Evolutionary conservation across 164 flowering plant genomes (phyloP), one percentile per base, ranked within the genome.

Genomic region (Amborella trichopoda): DNA sequence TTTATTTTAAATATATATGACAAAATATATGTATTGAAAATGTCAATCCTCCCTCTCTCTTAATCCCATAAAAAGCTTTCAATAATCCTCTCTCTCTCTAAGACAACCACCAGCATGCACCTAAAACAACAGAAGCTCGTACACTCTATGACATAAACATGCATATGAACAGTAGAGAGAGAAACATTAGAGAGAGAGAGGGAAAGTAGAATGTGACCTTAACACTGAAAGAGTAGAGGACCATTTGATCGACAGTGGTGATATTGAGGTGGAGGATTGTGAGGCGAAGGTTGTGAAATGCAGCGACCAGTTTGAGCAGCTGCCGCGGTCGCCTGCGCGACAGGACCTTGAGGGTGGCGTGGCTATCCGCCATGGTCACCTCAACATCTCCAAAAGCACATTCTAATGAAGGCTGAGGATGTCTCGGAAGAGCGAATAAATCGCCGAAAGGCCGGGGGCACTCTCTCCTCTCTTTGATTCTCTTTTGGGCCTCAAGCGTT

Each of bases 321-420:
- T 77, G 94, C 26, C 65, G 65, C 0, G 86, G 80, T 23, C 68
- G 60, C 59, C 62, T 73, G 64, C 56, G 66, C 0, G 94, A 52
- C 0, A 74, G 71, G 33, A 88, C 68, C 63, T 84, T 84, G 33
- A 84, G 57, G 53, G 75, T 81, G 38, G 94, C 94, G 53, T 88
- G 94, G 65, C 73, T 76, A 53, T 88, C 96, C 44, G 73, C 86
- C 85, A 84, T 63, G n/a, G 75, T 81, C 52, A 88, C 96, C 60
- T 88, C 94, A 23, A 88, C 80, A 53, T 88, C 94, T 0, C 81
- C 93, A 16, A 53, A 46, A 0, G 71, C 67, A 0, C 58, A 64
- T 76, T 76, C 44, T 71, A 81, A 10, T 76, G 78, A 27, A 68
- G 71, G 18, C 68, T 55, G 59, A 73, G 71, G 53, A 67, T 68